Evolutionary conservation across 1,284 basidiomycete species (phyloP).

Genomic region (Sanghuangporus sanghuang): DNA sequence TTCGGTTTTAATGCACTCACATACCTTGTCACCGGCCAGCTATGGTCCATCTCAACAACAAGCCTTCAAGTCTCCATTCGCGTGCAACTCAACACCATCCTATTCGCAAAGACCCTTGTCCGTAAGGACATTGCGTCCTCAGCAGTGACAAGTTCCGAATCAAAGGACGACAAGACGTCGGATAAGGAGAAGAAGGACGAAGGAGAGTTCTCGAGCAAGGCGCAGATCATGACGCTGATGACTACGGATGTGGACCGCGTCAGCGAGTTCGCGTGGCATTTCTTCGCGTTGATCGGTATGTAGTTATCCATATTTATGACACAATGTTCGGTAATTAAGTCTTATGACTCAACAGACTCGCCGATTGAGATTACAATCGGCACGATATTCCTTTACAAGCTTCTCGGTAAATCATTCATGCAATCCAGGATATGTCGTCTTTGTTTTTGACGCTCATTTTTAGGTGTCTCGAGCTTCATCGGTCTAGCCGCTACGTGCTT

Average conservation of each 20-base stretch:
- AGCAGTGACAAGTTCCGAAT: conserved; percentile 29
- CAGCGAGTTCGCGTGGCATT: conserved; percentile 78
- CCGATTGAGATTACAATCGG: conserved; percentile 85
- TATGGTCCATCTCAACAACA: conserved; percentile 73
- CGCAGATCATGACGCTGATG: conserved; percentile 86
- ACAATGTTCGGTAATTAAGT: background rate
- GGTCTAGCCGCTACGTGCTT: conserved; percentile 81
- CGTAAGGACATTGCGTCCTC: conserved; percentile 81
- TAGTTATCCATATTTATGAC: conserved; percentile 20
- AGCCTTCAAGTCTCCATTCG: conserved; percentile 68
- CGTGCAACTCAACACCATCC: conserved; percentile 79
- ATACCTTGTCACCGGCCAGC: conserved; percentile 38
- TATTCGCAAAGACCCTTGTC: conserved; percentile 87
- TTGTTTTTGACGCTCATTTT: background rate
- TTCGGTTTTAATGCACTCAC: conserved; percentile 35
- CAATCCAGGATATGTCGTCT: background rate
- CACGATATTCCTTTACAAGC: conserved; percentile 71
- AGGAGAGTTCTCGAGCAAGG: conserved; percentile 81
- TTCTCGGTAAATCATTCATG: conserved; percentile 54
- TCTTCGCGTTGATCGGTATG: conserved; percentile 60
- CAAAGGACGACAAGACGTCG: conserved; percentile 26
- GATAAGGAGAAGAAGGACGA: conserved; percentile 39
- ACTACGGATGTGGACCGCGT: conserved; percentile 90
- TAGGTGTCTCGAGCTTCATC: conserved; percentile 67
- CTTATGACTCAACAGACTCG: conserved; percentile 47